Evolutionary conservation across 2,329 filamentous ascomycete species (phyloP).

Genomic region (Hymenoscyphus linearis): DNA sequence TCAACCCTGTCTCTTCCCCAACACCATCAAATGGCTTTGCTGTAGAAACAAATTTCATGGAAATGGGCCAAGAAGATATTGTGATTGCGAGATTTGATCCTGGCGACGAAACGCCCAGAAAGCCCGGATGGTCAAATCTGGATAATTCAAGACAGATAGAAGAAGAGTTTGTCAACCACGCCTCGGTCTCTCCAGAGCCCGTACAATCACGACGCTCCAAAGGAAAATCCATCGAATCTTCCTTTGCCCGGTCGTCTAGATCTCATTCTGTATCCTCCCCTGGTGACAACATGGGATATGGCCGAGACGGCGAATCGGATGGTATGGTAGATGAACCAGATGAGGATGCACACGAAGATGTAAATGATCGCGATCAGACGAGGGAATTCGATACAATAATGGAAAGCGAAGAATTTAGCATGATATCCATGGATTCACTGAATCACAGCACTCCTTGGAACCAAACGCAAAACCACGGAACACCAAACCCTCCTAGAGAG

Average conservation of each 20-base stretch:
- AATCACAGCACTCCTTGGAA: constrained; percentile 34
- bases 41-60: neutral
- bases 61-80: constrained; percentile 15
- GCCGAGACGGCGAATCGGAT: neutral
- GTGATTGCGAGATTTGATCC: constrained; percentile 26
- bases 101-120: constrained; percentile 22
- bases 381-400: constrained; percentile 48
- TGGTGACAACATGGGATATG: neutral
- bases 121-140: constrained; percentile 27
- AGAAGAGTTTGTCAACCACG: neutral
- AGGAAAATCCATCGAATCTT: neutral
- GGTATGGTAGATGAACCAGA: neutral
- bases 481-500: constrained; percentile 8
- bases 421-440: constrained; percentile 50
- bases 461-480: constrained; percentile 15
- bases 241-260: neutral
- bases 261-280: neutral
- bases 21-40: neutral
- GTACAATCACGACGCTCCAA: neutral
- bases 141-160: constrained; percentile 7
- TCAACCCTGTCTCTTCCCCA: neutral
- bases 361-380: neutral
- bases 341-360: constrained; percentile 5
- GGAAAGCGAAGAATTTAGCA: constrained; percentile 53
- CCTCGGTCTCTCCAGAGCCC: neutral